Evolutionary conservation across 306 rosid species (phyloP), one percentile per base, ranked within the genome.

Genomic region (Cicer arietinum): DNA sequence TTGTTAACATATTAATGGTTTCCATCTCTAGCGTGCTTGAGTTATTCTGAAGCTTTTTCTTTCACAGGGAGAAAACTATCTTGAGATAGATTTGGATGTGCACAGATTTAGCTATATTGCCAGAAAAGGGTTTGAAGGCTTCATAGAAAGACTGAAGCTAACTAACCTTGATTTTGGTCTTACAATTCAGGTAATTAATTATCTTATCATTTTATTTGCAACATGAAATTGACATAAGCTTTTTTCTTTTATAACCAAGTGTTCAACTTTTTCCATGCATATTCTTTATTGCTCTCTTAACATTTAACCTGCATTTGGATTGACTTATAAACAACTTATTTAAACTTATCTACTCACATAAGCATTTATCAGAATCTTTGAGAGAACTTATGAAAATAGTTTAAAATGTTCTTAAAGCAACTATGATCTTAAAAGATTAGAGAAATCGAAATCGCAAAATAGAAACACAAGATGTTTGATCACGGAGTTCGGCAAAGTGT

Each of bases 31-130:
- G 14, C 8, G 10, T 54, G 70, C 61, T 54, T 40, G 52, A 54
- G 18, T 64, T 69, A 51, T 14, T 51, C 57, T 63, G 61, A 75
- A 51, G 37, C 71, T 58, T 54, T 70, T 69, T 44, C 30, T 88
- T 66, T 47, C 77, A 16, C 91, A 92, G 98, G 99, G 99, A 76
- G 97, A 92, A 83, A 90, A 92, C 84, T 94, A 92, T 88, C 88
- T 92, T 1, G 99, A 94, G 86, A 90, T 94, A 62, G 97, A 94
- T 89, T 78, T 94, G 83, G 99, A 94, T 79, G 87, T 94, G 82
- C 99, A 94, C 73, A 81, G 96, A 84, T 94, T 94, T 83, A 75
- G 97, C 91, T 94, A 90, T 67, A 84, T 94, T 64, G 90, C 99
- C 8, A 88, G 99, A 80, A 94, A 92, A 84, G 98, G 99, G 47